A percentile compares a stretch with the other conserved stretches of the same genome.
These are phyloP conservation scores for Chlamydomonas reinhardtii DNA, from an alignment of 163 green algal species.

Conservation along the genomic window DNA sequence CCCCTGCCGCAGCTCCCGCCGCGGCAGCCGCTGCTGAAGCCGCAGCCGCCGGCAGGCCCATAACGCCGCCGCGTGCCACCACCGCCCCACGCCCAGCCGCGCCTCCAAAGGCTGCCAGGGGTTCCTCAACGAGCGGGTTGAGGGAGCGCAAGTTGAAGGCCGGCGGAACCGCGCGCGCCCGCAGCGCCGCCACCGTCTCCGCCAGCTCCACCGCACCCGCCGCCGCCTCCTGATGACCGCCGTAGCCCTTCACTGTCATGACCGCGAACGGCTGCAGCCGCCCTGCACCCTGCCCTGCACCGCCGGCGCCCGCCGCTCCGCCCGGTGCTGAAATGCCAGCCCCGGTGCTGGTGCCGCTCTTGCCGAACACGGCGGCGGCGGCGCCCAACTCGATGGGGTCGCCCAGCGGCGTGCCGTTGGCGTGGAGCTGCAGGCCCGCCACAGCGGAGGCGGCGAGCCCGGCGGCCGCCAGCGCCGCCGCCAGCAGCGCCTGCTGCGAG, in stretches of 20 bases:
- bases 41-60: conserved; percentile 42
- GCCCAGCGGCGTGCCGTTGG: conserved; percentile 78
- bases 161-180: conserved; percentile 41
- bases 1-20: too few species aligned
- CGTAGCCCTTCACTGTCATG: conserved; percentile 71
- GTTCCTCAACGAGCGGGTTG: conserved; percentile 70
- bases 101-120: conserved; percentile 23
- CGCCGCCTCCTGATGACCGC: conserved; percentile 75
- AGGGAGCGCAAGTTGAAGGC: conserved; percentile 67
- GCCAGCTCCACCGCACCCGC: conserved; percentile 63
- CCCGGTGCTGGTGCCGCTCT: too few species aligned
- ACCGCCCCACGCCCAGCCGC: neutral
- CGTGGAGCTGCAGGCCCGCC: conserved; percentile 55
- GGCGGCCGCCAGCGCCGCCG: conserved; percentile 40
- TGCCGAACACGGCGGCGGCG: conserved; percentile 62
- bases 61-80: conserved; percentile 65
- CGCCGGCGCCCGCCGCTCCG: too few species aligned
- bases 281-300: too few species aligned
- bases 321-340: too few species aligned
- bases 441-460: neutral
- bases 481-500: conserved; percentile 78
- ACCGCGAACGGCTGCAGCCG: conserved; percentile 57
- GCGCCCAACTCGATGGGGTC: conserved; percentile 92
- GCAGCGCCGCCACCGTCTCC: conserved; percentile 48
- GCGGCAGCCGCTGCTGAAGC: conserved; percentile 18